Conservation (phyloP, 2,329 filamentous ascomycete genomes). For the Chaetomiaceae sp. region DNA sequence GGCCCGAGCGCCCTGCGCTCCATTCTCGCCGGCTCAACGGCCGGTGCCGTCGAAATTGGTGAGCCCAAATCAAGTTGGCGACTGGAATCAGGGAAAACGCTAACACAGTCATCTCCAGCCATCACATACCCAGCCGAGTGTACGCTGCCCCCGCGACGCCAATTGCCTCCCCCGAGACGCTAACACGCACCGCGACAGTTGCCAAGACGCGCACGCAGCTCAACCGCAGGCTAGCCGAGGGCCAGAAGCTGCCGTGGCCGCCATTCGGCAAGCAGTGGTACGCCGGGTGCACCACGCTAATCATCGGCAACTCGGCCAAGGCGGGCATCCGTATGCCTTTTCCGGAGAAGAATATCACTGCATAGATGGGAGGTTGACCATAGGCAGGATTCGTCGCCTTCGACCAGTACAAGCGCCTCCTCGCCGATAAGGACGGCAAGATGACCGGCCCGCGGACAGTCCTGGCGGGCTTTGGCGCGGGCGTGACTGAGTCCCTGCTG, state of each 20-base stretch:
- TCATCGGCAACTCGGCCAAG: slow-evolving; percentile 95
- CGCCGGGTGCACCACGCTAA: slow-evolving; percentile 92
- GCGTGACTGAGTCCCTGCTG: slow-evolving; percentile 86
- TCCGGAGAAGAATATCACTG: not conserved
- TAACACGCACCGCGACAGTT: slow-evolving; percentile 49
- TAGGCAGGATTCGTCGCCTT: slow-evolving; percentile 81
- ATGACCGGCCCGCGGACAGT: slow-evolving; percentile 88
- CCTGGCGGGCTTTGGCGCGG: slow-evolving; percentile 88
- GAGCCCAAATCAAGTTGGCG: slow-evolving; percentile 28
- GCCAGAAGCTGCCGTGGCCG: slow-evolving; percentile 89
- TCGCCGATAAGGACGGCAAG: slow-evolving; percentile 80
- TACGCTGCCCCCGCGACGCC: slow-evolving; percentile 39
- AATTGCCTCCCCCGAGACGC: slow-evolving; percentile 8
- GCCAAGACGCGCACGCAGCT: slow-evolving; percentile 94
- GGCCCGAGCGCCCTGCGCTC: slow-evolving; percentile 78
- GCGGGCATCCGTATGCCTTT: slow-evolving; percentile 75
- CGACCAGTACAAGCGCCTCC: slow-evolving; percentile 82
- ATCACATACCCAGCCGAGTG: slow-evolving; percentile 95
- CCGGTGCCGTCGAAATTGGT: slow-evolving; percentile 93
- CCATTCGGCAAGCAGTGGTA: slow-evolving; percentile 95
- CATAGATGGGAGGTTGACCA: too few relatives aligned
- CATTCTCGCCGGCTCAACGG: slow-evolving; percentile 87
- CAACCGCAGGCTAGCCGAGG: slow-evolving; percentile 75
- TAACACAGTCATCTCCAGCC: slow-evolving; percentile 39
- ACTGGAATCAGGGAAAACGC: slow-evolving; percentile 13